Evolutionary conservation across 208 protist species (phyloP).

Genomic region (Crithidia fasciculata): DNA sequence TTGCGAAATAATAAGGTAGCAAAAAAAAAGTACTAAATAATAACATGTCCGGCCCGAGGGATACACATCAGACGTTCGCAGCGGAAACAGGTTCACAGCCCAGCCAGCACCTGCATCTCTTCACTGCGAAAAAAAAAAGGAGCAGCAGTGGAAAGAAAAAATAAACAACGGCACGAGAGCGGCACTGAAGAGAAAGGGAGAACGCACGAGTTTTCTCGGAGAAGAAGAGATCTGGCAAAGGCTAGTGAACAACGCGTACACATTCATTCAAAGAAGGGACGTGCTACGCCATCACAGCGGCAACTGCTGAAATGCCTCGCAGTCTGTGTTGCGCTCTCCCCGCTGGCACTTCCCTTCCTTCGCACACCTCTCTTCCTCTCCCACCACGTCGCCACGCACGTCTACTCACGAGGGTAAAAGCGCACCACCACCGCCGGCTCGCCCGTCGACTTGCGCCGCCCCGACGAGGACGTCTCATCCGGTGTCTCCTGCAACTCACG

Average conservation of each 20-base stretch:
- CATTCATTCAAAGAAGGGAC: too few species aligned
- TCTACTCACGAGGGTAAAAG: constrained; percentile 1
- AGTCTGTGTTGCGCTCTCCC: too few species aligned
- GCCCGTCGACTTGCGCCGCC: constrained; percentile 1
- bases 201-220: too few species aligned
- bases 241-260: neutral
- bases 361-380: too few species aligned
- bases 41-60: neutral
- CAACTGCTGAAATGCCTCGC: too few species aligned
- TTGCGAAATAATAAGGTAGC: neutral
- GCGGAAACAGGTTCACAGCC: too few species aligned
- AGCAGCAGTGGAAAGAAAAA: neutral
- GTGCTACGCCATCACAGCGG: too few species aligned
- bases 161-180: neutral
- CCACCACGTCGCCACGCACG: too few species aligned
- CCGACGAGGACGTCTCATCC: neutral
- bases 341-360: too few species aligned
- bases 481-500: neutral
- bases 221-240: neutral
- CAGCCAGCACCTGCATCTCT: too few species aligned
- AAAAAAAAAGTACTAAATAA: neutral
- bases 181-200: too few species aligned
- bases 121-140: neutral
- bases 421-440: constrained; percentile 1
- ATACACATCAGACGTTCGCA: neutral